Percentiles rank a stretch among this genome's conserved stretches.
Evolutionary conservation across 2,329 filamentous ascomycete species (phyloP).

Genomic region (Fragosphaeria purpurea): DNA sequence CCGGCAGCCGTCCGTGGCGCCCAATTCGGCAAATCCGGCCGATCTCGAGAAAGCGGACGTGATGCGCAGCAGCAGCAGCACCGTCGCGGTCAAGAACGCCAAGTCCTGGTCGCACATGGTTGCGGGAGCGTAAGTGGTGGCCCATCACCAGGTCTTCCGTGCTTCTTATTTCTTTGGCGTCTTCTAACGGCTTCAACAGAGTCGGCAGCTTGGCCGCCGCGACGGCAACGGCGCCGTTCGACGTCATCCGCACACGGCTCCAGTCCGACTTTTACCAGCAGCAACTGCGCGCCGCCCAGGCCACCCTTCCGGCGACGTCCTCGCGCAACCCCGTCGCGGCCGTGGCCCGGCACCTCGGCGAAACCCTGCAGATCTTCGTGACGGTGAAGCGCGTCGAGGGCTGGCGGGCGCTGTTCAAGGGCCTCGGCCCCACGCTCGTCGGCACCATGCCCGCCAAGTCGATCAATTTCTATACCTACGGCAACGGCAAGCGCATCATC

Average conservation of each 20-base stretch:
- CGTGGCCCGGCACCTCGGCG: conserved; percentile 63
- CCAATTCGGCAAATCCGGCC: background rate
- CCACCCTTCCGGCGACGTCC: conserved; percentile 36
- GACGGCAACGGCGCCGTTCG: conserved; percentile 85
- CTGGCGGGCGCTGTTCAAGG: conserved; percentile 82
- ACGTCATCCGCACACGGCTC: conserved; percentile 85
- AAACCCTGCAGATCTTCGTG: conserved; percentile 77
- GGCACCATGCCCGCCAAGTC: conserved; percentile 82
- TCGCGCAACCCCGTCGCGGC: conserved; percentile 49
- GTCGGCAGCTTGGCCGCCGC: conserved; percentile 85
- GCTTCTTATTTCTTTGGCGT: background rate
- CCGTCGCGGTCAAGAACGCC: conserved; percentile 29
- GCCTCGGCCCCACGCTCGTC: conserved; percentile 78
- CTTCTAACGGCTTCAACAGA: conserved; percentile 32
- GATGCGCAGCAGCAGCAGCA: background rate
- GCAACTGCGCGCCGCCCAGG: conserved; percentile 60
- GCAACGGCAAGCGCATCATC: conserved; percentile 79
- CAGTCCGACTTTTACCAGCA: conserved; percentile 92
- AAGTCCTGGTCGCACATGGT: conserved; percentile 91
- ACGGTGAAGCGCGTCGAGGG: conserved; percentile 75
- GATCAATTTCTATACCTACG: conserved; percentile 92
- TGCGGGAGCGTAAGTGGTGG: conserved; percentile 64
- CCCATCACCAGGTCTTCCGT: background rate
- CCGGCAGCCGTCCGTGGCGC: background rate
- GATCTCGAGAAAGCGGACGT: background rate